Evolutionary conservation across 768 basidiomycete genomes (phyloP).

Genomic region (Tulasnella sp.): DNA sequence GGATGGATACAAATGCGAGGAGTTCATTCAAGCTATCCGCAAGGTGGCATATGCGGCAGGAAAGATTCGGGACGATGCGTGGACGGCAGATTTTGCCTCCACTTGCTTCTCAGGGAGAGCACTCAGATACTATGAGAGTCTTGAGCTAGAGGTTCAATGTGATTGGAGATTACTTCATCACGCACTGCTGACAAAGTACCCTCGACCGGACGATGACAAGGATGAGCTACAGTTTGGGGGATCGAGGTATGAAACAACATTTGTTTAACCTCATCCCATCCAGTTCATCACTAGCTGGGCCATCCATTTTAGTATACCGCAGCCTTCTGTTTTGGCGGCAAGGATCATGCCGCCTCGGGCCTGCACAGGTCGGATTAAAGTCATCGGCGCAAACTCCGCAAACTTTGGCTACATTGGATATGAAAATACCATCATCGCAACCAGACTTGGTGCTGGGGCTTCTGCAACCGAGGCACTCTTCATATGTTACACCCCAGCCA

Average conservation of each 20-base stretch:
- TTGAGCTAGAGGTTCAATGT: background rate
- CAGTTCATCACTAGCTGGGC: too few relatives aligned
- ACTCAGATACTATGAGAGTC: background rate
- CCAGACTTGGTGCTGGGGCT: background rate
- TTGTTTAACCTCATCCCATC: too few relatives aligned
- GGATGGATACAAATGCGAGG: background rate
- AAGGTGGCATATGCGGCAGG: background rate
- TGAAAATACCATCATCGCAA: background rate
- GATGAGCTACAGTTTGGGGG: background rate
- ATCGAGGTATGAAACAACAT: background rate
- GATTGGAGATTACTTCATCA: background rate
- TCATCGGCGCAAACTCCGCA: background rate
- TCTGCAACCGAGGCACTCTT: background rate
- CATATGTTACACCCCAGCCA: background rate
- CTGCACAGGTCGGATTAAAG: background rate
- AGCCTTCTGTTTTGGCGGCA: too few relatives aligned
- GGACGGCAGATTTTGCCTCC: background rate
- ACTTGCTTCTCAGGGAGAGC: background rate
- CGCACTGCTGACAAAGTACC: background rate
- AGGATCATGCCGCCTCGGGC: too few relatives aligned
- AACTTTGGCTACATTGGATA: background rate
- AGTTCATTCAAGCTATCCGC: background rate
- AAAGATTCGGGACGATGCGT: background rate
- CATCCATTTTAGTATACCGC: background rate
- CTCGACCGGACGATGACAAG: background rate